phyloP scores from a whole-genome alignment of 2,329 filamentous ascomycete species.

The Byssoonygena ceratinophila region DNA sequence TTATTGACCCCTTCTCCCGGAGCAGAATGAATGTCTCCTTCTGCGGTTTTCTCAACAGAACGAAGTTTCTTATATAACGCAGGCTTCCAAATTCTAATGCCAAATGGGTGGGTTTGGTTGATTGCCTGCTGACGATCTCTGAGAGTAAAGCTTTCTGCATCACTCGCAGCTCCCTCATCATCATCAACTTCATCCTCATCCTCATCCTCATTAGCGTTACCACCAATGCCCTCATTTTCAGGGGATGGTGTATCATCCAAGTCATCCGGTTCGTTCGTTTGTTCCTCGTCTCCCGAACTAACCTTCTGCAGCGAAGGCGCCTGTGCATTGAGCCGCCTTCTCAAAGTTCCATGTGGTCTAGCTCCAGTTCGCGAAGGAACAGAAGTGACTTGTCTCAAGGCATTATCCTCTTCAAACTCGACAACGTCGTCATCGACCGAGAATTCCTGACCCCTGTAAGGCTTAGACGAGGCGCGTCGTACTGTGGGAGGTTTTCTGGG shows the following conservation, averaged over 20 bases:
- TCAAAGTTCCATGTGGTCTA: slow-evolving; percentile 32
- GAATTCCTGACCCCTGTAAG: slow-evolving; percentile 74
- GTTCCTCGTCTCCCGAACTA: slow-evolving; percentile 31
- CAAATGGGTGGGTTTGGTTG: slow-evolving; percentile 97
- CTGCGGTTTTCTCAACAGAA: slow-evolving; percentile 90
- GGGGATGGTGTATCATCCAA: slow-evolving; percentile 13
- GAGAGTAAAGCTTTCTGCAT: slow-evolving; percentile 93
- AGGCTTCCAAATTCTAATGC: slow-evolving; percentile 97
- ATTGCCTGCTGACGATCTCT: slow-evolving; percentile 96
- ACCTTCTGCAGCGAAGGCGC: slow-evolving; percentile 26
- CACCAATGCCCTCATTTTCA: slow-evolving; percentile 41
- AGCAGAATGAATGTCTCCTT: slow-evolving; percentile 92
- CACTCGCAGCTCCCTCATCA: slow-evolving; percentile 67
- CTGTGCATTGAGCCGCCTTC: slow-evolving; percentile 29
- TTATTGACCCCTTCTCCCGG: slow-evolving; percentile 76
- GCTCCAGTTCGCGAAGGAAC: slow-evolving; percentile 29
- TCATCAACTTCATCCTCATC: too few relatives aligned
- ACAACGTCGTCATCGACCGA: slow-evolving; percentile 79
- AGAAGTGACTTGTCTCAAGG: slow-evolving; percentile 15
- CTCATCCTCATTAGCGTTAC: slow-evolving; percentile 48
- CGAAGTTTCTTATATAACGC: slow-evolving; percentile 95
- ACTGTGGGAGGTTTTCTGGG: slow-evolving; percentile 59
- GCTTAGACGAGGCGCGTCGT: slow-evolving; percentile 66
- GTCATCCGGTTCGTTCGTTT: slow-evolving; percentile 26
- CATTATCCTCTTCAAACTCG: slow-evolving; percentile 61